Base-by-base conservation (phyloP, 73 alveolate species). In the Symbiodinium natans region DNA sequence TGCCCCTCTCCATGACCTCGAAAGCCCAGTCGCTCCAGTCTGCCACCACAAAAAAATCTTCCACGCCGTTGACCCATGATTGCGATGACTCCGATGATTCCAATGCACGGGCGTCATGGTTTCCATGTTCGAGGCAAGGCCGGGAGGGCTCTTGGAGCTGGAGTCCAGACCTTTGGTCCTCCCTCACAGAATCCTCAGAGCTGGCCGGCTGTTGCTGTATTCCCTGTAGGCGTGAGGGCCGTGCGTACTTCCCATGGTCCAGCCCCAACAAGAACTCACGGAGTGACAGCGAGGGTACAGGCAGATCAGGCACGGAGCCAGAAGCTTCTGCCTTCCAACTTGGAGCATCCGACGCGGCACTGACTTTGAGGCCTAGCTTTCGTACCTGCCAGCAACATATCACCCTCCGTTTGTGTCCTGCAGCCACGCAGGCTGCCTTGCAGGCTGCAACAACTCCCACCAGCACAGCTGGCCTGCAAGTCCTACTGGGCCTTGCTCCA, bases 21-120 rank as follows among this genome's bases (percentile, higher is more conserved):
- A 88, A 88, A 2, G n/a, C 95, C 95, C 95, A 88, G 27, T 56
- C 95, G 86, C 86, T 88, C 95, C 95, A 88, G 46, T 82, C 74
- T 17, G 82, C 95, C 27, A 40, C 40, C 41, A 38, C 89, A 11
- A 11, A 27, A 40, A 36, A 40, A 23, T 63, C 77, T 21, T 23
- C 7, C 38, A 63, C 5, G 39, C 15, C 77, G 31, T n/a, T n/a
- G n/a, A n/a, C n/a, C n/a, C n/a, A n/a, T n/a, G n/a, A n/a, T n/a
- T n/a, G n/a, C n/a, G n/a, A n/a, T n/a, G n/a, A n/a, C n/a, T n/a
- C n/a, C n/a, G n/a, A n/a, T n/a, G n/a, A n/a, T n/a, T n/a, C n/a
- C n/a, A n/a, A n/a, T n/a, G n/a, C n/a, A n/a, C n/a, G n/a, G n/a
- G n/a, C n/a, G n/a, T n/a, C n/a, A n/a, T n/a, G n/a, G n/a, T n/a